Conservation (phyloP, 805 yeast species). For the Kuraishia capsulata region DNA sequence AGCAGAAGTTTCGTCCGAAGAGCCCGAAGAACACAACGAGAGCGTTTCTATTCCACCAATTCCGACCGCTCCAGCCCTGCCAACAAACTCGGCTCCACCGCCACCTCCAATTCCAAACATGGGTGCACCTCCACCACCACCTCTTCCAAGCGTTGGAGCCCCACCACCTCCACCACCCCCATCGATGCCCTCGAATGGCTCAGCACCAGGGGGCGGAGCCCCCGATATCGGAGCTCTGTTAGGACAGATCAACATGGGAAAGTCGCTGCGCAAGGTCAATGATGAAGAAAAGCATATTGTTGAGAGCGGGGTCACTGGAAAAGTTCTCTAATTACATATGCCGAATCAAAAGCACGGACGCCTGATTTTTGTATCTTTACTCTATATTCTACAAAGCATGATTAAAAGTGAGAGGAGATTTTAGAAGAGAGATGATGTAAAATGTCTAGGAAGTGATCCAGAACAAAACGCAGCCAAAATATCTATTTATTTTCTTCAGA, state of each 20-base stretch:
- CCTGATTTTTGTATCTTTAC: not conserved
- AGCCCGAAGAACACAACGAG: too few species aligned
- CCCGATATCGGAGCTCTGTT: constrained; percentile 37
- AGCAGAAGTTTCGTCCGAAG: too few species aligned
- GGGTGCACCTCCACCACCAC: constrained; percentile 21
- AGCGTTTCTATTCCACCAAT: too few species aligned
- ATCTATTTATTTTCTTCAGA: too few species aligned
- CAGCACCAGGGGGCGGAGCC: constrained; percentile 21
- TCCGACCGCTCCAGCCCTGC: constrained; percentile 8
- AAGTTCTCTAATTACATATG: constrained; percentile 28
- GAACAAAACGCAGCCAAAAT: too few species aligned
- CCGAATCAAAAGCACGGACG: too few species aligned
- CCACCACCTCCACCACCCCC: constrained; percentile 37
- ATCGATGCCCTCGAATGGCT: constrained; percentile 22
- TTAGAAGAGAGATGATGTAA: not conserved
- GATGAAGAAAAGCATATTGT: constrained; percentile 36
- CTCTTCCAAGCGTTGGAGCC: constrained; percentile 21
- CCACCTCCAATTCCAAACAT: constrained; percentile 20
- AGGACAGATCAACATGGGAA: constrained; percentile 50
- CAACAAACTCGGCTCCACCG: constrained; percentile 15
- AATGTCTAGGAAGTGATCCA: too few species aligned
- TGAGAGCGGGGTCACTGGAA: constrained; percentile 39
- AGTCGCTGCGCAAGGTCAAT: constrained; percentile 38
- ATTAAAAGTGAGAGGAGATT: not conserved
- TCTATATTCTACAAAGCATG: not conserved